These are phyloP conservation scores for Colletotrichum cereale DNA, from an alignment of 2,329 filamentous ascomycete species.

Conservation along the genomic window DNA sequence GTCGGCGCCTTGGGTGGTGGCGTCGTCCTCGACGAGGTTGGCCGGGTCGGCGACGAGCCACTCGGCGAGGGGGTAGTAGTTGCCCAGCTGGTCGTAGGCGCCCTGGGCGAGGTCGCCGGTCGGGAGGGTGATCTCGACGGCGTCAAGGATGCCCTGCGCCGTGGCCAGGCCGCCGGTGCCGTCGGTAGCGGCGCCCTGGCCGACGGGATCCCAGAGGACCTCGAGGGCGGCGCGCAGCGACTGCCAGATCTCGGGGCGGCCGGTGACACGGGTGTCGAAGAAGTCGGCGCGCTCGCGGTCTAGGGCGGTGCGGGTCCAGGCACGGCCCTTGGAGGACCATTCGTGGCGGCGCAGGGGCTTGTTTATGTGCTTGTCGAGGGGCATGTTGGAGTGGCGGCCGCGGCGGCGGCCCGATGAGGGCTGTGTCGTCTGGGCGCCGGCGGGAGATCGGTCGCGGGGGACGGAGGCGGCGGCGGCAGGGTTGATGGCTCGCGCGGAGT, in stretches of 20 bases:
- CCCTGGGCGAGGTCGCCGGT: conserved; percentile 79
- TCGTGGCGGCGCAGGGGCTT: conserved; percentile 74
- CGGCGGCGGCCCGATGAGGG: conserved; percentile 45
- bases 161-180: conserved; percentile 65
- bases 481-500: conserved; percentile 68
- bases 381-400: conserved; percentile 53
- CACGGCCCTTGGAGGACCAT: conserved; percentile 73
- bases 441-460: conserved; percentile 43
- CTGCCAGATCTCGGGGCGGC: conserved; percentile 83
- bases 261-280: conserved; percentile 90
- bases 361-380: conserved; percentile 76
- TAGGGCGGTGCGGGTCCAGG: conserved; percentile 78
- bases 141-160: conserved; percentile 85
- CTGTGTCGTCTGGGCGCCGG: conserved; percentile 30
- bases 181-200: conserved; percentile 51
- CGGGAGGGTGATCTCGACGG: conserved; percentile 80
- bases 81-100: conserved; percentile 78
- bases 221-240: conserved; percentile 77
- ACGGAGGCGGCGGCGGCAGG: conserved; percentile 43
- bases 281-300: conserved; percentile 82
- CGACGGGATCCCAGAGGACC: conserved; percentile 71
- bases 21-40: conserved; percentile 62
- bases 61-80: conserved; percentile 76
- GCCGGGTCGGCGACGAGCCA: conserved; percentile 77
- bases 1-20: conserved; percentile 57